Evolutionary conservation across 352 stramenopile species (phyloP).

Genomic region (Globisporangium carolinianum): DNA sequence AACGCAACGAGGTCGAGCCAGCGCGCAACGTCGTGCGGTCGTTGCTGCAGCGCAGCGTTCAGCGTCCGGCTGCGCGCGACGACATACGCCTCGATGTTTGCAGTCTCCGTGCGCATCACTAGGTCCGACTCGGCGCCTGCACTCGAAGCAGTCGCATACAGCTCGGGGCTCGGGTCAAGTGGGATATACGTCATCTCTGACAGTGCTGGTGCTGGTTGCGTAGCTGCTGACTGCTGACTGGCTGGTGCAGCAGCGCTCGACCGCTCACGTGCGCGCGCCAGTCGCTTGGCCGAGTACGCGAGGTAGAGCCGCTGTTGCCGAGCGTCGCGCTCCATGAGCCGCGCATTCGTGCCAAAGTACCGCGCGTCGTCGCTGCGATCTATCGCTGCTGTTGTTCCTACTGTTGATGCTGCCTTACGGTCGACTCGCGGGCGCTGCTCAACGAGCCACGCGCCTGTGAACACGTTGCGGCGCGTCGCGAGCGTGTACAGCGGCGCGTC

Average conservation of each 20-base stretch:
- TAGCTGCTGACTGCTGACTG: background rate
- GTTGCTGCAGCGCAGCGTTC: conserved; percentile 29
- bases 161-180: conserved; percentile 14
- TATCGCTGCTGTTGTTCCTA: conserved; percentile 4
- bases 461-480: conserved; percentile 35
- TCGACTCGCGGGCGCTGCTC: background rate
- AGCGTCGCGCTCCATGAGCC: conserved; percentile 27
- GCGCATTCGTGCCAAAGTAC: conserved; percentile 53
- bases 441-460: conserved; percentile 38
- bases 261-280: conserved; percentile 13
- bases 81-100: conserved; percentile 61
- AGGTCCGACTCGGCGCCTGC: background rate
- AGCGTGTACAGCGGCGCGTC: conserved; percentile 61
- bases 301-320: conserved; percentile 47
- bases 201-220: conserved; percentile 25
- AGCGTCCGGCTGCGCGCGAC: conserved; percentile 45
- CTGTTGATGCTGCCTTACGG: background rate
- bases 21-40: conserved; percentile 28
- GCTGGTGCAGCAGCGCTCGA: background rate
- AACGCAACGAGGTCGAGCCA: conserved; percentile 78
- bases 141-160: background rate
- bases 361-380: background rate
- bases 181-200: conserved; percentile 7
- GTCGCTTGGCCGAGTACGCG: conserved; percentile 60
- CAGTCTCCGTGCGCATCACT: conserved; percentile 47